Evolutionary conservation across 2,329 filamentous ascomycete genomes (phyloP), one percentile per base, ranked within the genome.

Genomic region (Nothophaeocryptopus gaeumannii): DNA sequence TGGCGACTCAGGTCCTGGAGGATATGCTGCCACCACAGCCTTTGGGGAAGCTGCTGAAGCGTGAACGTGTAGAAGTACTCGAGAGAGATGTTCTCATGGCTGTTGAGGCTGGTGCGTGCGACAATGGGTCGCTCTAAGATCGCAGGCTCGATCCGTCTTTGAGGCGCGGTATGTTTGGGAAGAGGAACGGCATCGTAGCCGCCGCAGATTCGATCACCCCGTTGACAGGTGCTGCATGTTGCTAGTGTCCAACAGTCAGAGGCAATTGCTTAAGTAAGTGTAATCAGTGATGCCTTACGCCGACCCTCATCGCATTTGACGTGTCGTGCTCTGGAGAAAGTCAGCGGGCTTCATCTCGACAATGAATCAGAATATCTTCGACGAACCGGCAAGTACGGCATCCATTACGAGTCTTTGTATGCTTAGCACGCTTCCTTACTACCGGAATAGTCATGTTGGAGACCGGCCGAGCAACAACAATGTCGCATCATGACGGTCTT

Each of bases 301-400:
- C 53, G 45, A 4, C 14, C 34, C 14, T 55, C 51, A 44, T 53
- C 48, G 33, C 47, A 54, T 29, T 51, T 51, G 5, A 50, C 42
- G n/a, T 47, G 47, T 7, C 50, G 48, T 20, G 39, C 40, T 39
- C 46, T 50, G 26, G 8, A 52, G 26, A 20, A 26, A 26, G 20
- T 26, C n/a, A 40, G 45, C 31, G 42, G 5, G 15, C 13, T 11
- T 31, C 16, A 16, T 12, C n/a, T n/a, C n/a, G 11, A 12, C 2
- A 7, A 38, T 3, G 16, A 4, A 10, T 4, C 12, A 11, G 12
- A 29, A 40, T 39, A 40, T 35, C 35, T 36, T 33, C 47, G 45
- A 26, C 20, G 20, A 26, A 26, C 20, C 20, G 20, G 20, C 20
- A 26, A 3, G 40, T 51, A 13, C 48, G 48, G 30, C 48, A 51